Conservation (phyloP, 192 early-diverging fungal genomes). For the Dispira simplex region DNA sequence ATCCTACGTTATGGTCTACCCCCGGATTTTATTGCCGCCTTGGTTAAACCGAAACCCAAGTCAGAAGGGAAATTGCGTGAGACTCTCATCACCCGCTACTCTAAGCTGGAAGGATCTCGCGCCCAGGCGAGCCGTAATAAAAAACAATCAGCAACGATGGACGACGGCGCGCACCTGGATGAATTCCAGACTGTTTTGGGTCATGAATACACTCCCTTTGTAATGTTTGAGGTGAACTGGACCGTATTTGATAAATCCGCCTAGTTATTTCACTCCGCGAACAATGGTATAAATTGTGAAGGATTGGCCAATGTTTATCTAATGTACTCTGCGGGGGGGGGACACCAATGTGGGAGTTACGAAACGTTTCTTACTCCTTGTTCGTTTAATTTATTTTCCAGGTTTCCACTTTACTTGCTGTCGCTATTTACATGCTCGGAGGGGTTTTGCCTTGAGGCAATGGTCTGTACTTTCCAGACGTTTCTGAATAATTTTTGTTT, state of each 20-base stretch:
- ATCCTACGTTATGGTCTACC: slow-evolving; percentile 95
- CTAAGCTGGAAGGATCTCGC: slow-evolving; percentile 46
- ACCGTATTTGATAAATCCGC: slow-evolving; percentile 14
- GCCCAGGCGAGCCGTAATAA: slow-evolving; percentile 18
- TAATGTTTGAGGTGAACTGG: slow-evolving; percentile 54
- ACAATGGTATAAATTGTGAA: no score
- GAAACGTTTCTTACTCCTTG: no score
- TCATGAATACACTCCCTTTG: slow-evolving; percentile 85
- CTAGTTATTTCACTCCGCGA: no score
- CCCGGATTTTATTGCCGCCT: slow-evolving; percentile 72
- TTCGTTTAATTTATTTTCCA: no score
- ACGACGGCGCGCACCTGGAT: slow-evolving; percentile 60
- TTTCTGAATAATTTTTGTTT: no score
- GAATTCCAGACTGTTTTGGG: slow-evolving; percentile 73
- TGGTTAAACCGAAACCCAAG: slow-evolving; percentile 65
- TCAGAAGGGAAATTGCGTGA: slow-evolving; percentile 69
- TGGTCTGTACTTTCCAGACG: no score
- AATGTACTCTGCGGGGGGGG: no score
- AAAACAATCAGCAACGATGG: slow-evolving; percentile 16
- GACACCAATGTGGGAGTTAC: no score
- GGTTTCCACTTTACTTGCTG: no score
- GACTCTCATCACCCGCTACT: slow-evolving; percentile 61
- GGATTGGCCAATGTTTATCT: no score
- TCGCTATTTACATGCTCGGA: no score
- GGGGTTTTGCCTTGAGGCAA: no score